Percentiles rank a stretch among this genome's conserved stretches.
Conservation (phyloP, 345 rosid species). For the Salix udensis region DNA sequence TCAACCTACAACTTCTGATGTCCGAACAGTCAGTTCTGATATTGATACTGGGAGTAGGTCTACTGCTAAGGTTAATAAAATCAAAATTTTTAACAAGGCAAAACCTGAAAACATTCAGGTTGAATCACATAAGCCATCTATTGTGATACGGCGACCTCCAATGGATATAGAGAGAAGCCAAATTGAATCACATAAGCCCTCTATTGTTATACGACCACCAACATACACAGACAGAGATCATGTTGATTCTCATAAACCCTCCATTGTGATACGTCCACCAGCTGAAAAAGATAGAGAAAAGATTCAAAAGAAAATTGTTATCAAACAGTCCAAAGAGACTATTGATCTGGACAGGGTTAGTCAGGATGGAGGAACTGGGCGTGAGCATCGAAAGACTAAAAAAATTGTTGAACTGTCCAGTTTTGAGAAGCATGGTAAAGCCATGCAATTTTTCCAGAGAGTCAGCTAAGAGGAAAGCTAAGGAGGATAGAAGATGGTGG, state of each 20-base stretch:
- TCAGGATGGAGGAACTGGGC: constrained; percentile 63
- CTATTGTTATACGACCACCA: constrained; percentile 60
- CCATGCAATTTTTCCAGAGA: constrained; percentile 34
- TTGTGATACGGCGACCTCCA: constrained; percentile 28
- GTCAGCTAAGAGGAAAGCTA: constrained; percentile 49
- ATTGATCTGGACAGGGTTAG: constrained; percentile 63
- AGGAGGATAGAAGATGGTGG: constrained; percentile 69
- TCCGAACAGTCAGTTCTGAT: constrained; percentile 16
- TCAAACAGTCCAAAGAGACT: constrained; percentile 70
- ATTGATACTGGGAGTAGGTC: constrained; percentile 50
- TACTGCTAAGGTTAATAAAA: constrained; percentile 54
- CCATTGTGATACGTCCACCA: constrained; percentile 81
- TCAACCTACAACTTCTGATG: constrained; percentile 39
- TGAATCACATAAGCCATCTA: constrained; percentile 21
- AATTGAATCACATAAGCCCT: constrained; percentile 50
- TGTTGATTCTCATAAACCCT: constrained; percentile 62
- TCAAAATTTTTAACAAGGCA: constrained; percentile 64
- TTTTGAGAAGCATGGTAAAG: constrained; percentile 46
- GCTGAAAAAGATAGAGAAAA: constrained; percentile 59
- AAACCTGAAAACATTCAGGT: constrained; percentile 54
- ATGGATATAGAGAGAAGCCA: constrained; percentile 46
- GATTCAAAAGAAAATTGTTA: constrained; percentile 67
- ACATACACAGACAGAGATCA: constrained; percentile 50
- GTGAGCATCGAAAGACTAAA: constrained; percentile 70
- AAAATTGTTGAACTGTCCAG: constrained; percentile 74